Evolutionary conservation across 768 basidiomycete genomes (phyloP).

Genomic region (Cystoderma amianthinum): DNA sequence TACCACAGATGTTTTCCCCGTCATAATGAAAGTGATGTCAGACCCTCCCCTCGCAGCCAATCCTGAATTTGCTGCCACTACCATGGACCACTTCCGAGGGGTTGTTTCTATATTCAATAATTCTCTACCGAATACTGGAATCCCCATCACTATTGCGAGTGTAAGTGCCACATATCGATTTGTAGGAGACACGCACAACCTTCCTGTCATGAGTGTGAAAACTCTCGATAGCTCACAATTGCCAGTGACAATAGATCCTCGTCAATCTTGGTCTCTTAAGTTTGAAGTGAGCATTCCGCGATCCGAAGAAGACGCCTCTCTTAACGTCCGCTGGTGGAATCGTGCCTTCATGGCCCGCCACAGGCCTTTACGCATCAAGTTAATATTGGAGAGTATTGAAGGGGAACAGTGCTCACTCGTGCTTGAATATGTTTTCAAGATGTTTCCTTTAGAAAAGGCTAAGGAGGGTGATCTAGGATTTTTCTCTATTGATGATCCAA

Average conservation of each 20-base stretch:
- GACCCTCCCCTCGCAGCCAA: conserved; percentile 30
- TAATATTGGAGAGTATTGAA: conserved; percentile 27
- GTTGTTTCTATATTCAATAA: conserved; percentile 30
- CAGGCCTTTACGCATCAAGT: conserved; percentile 27
- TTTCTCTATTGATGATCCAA: conserved; percentile 27
- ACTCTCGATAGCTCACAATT: conserved; percentile 15
- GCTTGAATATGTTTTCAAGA: conserved; percentile 27
- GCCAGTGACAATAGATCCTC: conserved; percentile 28
- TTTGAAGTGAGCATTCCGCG: conserved; percentile 24
- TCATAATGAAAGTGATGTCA: conserved; percentile 25
- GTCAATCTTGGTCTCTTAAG: conserved; percentile 22
- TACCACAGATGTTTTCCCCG: conserved; percentile 18
- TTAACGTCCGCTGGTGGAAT: conserved; percentile 23
- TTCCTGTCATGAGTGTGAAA: conserved; percentile 19
- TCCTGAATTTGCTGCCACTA: conserved; percentile 14
- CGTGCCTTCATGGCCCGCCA: conserved; percentile 24
- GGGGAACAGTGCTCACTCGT: conserved; percentile 31
- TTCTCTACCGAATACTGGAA: conserved; percentile 19
- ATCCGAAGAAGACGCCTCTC: conserved; percentile 23
- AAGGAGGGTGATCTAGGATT: conserved; percentile 20
- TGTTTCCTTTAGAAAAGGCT: conserved; percentile 16
- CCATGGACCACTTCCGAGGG: conserved; percentile 23
- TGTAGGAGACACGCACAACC: conserved; percentile 25
- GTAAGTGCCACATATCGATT: conserved; percentile 25
- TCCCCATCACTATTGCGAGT: conserved; percentile 25